These are phyloP conservation scores for Sporothrix pallida DNA, from an alignment of 2,329 filamentous ascomycete species.

Conservation along the genomic window DNA sequence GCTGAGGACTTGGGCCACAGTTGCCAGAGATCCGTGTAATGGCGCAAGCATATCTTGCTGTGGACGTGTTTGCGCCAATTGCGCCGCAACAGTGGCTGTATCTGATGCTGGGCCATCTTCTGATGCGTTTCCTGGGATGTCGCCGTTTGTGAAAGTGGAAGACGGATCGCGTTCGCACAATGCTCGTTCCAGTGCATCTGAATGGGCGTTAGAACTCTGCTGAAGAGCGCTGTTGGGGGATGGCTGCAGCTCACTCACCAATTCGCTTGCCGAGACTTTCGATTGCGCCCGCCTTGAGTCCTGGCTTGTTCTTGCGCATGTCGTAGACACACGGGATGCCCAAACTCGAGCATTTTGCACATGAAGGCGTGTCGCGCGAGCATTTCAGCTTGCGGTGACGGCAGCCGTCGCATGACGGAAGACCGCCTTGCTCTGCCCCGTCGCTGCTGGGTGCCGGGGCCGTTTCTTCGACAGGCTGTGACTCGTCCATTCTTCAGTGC, in stretches of 20 bases:
- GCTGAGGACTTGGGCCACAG: constrained; percentile 8
- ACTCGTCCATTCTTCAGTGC: background rate
- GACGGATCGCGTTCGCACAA: background rate
- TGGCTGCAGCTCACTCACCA: background rate
- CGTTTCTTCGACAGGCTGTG: background rate
- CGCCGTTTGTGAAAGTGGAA: no score
- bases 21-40: constrained; percentile 1
- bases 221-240: no score
- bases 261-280: constrained; percentile 16
- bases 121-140: no score
- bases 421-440: constrained; percentile 1
- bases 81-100: background rate
- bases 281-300: constrained; percentile 9
- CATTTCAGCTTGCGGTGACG: constrained; percentile 21
- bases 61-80: background rate
- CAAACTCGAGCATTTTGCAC: constrained; percentile 11
- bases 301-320: constrained; percentile 17
- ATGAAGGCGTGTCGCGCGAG: constrained; percentile 11
- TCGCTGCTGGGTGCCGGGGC: background rate
- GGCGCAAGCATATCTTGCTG: background rate
- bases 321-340: constrained; percentile 15
- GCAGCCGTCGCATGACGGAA: constrained; percentile 14
- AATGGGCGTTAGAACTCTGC: background rate
- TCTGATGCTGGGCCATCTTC: background rate
- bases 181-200: background rate